Base-by-base conservation (phyloP, 2,329 filamentous ascomycete species). In the Venturia asperata region DNA sequence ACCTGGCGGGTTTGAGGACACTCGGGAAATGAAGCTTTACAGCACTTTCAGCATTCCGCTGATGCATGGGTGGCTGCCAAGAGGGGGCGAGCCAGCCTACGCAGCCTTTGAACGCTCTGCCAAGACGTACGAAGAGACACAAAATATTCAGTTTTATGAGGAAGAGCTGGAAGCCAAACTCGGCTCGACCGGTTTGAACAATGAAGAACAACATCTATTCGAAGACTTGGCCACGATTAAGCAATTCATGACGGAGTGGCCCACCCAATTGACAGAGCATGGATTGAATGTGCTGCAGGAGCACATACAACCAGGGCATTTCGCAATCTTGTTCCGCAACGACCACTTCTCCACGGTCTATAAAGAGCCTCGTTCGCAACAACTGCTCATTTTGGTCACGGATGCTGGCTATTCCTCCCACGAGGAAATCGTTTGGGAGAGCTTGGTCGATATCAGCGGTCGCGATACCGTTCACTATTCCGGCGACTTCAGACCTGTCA, bases 341-440 rank as follows among this genome's bases (percentile, higher is more conserved):
- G 93, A 99, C 72, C 94, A 99, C 74, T 99, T 99, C 72, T 92
- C 91, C 52, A 97, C 93, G 0, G 76, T 99, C 0, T 96, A 96
- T 76, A 91, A 92, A 67, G 91, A 97, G 70, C 91, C 93, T 0
- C 80, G 87, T 56, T 91, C 87, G 0, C 81, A 85, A 49, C 83
- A 90, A 69, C 81, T 97, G 1, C 84, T 93, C 68, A 91, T 90
- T 0, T 79, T 99, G 3, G 92, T 99, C 17, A 97, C 94, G 0
- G 94, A 99, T 73, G 89, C 91, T 34, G 94, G 94, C 0, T 99
- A 96, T 72, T 87, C 89, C 13, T 84, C 82, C 11, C 91, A 97
- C 70, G 88, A 92, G 19, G 93, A 97, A 73, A 87, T 99, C 15
- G 91, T 99, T 0, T 99, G 94, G 94, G 94, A 99, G 76, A 94